These are phyloP conservation scores for Euphorbia corollata DNA, from an alignment of 441 rosid genomes.

Conservation along the genomic window DNA sequence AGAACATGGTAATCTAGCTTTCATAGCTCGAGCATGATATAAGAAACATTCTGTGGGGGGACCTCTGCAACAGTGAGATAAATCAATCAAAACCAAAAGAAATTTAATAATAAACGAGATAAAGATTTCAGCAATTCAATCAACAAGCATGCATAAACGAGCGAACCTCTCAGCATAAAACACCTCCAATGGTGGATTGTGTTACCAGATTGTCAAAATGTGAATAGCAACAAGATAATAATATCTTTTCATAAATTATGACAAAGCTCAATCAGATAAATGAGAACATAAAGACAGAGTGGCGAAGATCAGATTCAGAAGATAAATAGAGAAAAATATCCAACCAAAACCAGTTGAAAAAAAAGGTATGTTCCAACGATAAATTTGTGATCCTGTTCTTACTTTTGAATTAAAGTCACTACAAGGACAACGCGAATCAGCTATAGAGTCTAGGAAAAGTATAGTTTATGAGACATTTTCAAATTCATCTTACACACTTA, in stretches of 20 bases:
- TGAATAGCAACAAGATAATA: neutral
- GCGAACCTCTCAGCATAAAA: neutral
- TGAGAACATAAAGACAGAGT: neutral
- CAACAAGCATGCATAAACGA: neutral
- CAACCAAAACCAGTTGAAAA: neutral
- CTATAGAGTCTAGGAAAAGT: neutral
- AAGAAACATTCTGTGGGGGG: slow-evolving; percentile 94
- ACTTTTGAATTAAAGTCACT: neutral
- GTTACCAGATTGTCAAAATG: neutral
- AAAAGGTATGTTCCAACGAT: neutral
- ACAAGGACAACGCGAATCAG: neutral
- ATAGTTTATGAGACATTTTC: neutral
- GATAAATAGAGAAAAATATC: neutral
- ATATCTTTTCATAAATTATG: too few species aligned
- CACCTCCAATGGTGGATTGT: neutral
- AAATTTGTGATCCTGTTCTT: neutral
- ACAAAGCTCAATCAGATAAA: neutral
- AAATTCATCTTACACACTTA: neutral
- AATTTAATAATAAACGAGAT: neutral
- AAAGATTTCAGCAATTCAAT: neutral
- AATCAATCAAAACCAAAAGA: neutral
- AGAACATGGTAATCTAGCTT: slow-evolving; percentile 47
- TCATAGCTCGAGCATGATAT: slow-evolving; percentile 84
- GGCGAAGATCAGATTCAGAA: neutral
- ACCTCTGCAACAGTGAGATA: slow-evolving; percentile 53